A percentile compares a stretch with the other conserved stretches of the same genome.
Conservation (phyloP, 1,284 basidiomycete species). For the Inonotus hispidus region DNA sequence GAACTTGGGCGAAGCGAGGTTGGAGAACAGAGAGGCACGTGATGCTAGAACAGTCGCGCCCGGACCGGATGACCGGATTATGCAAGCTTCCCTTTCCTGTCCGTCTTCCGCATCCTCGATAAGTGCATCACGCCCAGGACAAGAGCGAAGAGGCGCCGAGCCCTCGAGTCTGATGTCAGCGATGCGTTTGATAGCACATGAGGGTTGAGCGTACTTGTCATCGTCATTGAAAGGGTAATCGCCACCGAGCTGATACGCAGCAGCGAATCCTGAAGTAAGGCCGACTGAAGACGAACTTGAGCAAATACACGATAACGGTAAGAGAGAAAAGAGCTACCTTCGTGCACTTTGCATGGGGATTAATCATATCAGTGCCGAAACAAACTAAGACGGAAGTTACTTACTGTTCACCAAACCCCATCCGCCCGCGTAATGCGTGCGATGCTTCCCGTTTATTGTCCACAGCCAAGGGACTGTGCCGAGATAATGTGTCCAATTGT, state of each 20-base stretch:
- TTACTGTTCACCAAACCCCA: background rate
- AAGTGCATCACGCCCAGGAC: constrained; percentile 39
- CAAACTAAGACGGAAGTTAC: too few species aligned
- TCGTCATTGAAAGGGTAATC: constrained; percentile 42
- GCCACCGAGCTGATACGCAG: constrained; percentile 53
- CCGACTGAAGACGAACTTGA: constrained; percentile 44
- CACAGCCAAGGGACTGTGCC: constrained; percentile 57
- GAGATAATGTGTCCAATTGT: constrained; percentile 55
- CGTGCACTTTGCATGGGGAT: too few species aligned
- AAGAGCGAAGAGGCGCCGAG: constrained; percentile 38
- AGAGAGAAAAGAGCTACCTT: constrained; percentile 40
- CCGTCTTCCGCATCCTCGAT: constrained; percentile 28
- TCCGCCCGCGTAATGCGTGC: constrained; percentile 16
- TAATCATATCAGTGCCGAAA: too few species aligned
- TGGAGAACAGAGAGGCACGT: too few species aligned
- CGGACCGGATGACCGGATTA: too few species aligned
- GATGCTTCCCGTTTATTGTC: constrained; percentile 49
- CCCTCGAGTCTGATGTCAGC: background rate
- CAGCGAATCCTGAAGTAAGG: constrained; percentile 53
- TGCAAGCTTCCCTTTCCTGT: constrained; percentile 26
- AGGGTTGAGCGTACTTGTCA: constrained; percentile 30
- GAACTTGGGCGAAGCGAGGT: too few species aligned
- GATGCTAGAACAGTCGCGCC: too few species aligned
- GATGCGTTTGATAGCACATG: background rate
- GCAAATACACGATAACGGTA: constrained; percentile 41